These are phyloP conservation scores for Populus hybrid DNA, from an alignment of 441 rosid genomes.

Conservation along the genomic window DNA sequence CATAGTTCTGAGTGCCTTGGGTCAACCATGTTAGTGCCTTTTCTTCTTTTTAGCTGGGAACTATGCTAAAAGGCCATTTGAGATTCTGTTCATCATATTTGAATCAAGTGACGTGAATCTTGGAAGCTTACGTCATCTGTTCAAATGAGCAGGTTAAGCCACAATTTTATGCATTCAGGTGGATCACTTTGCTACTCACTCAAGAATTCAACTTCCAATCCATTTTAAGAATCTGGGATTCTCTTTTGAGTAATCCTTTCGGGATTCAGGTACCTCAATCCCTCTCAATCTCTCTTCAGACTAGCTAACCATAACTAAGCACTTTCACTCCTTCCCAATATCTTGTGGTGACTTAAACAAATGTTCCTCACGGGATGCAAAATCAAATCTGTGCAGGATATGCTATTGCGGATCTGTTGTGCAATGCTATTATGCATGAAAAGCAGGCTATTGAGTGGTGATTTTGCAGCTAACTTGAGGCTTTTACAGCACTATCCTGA, in stretches of 20 bases:
- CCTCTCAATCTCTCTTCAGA: not conserved
- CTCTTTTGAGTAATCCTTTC: constrained; percentile 57
- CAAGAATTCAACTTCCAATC: constrained; percentile 62
- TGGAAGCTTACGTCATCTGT: constrained; percentile 4
- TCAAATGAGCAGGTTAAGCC: constrained; percentile 52
- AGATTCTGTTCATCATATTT: not conserved
- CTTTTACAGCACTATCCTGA: constrained; percentile 60
- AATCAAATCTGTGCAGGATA: constrained; percentile 43
- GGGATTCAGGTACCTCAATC: constrained; percentile 50
- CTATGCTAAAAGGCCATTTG: not conserved
- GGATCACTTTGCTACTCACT: constrained; percentile 73
- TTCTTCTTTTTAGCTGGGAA: not conserved
- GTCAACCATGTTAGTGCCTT: not conserved
- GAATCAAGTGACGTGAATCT: not conserved
- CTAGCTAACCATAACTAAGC: not conserved
- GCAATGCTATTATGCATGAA: constrained; percentile 61
- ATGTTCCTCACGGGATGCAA: not conserved
- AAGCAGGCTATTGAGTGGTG: constrained; percentile 50
- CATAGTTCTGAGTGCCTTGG: not conserved
- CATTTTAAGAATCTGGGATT: constrained; percentile 72
- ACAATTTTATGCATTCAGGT: constrained; percentile 67
- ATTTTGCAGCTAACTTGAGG: constrained; percentile 58
- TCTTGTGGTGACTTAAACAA: not conserved
- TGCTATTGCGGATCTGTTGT: constrained; percentile 65
- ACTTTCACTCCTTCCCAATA: not conserved